These are phyloP conservation scores for Vitis vinifera DNA, from an alignment of 164 flowering plant genomes.

Conservation along the genomic window DNA sequence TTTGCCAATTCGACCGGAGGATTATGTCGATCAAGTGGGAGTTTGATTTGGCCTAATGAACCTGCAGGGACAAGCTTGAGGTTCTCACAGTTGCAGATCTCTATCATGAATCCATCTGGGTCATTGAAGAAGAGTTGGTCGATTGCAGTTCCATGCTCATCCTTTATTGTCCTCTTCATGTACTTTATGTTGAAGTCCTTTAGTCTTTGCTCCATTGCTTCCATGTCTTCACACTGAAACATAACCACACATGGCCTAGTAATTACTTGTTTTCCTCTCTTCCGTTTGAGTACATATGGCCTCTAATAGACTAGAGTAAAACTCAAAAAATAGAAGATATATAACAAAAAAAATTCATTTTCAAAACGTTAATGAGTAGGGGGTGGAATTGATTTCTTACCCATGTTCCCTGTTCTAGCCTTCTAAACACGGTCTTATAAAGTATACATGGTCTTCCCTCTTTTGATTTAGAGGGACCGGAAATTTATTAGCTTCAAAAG, in stretches of 20 bases:
- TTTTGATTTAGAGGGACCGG: too few species aligned
- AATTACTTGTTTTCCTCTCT: too few species aligned
- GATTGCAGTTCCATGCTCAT: slow-evolving; percentile 28
- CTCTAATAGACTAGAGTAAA: too few species aligned
- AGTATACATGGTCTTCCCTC: too few species aligned
- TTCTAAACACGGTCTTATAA: too few species aligned
- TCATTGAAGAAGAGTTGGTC: slow-evolving; percentile 69
- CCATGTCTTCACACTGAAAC: slow-evolving; percentile 57
- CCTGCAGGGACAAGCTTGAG: slow-evolving; percentile 53
- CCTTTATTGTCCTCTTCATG: slow-evolving; percentile 51
- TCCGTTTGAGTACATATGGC: too few species aligned
- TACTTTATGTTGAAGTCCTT: slow-evolving; percentile 41
- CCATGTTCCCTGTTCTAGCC: too few species aligned
- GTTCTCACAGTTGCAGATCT: slow-evolving; percentile 78
- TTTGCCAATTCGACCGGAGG: slow-evolving; percentile 34
- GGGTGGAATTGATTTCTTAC: too few species aligned
- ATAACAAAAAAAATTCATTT: too few species aligned
- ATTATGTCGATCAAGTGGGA: slow-evolving; percentile 49
- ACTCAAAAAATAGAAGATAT: too few species aligned
- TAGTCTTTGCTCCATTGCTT: slow-evolving; percentile 40
- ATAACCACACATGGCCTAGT: neutral
- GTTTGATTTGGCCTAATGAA: slow-evolving; percentile 34
- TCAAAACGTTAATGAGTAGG: too few species aligned
- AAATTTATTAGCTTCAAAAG: too few species aligned
- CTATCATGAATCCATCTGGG: slow-evolving; percentile 75